A percentile compares a stretch with the other conserved stretches of the same genome.
Conservation (phyloP, 495 filamentous ascomycete species). For the Copromyces sp. region DNA sequence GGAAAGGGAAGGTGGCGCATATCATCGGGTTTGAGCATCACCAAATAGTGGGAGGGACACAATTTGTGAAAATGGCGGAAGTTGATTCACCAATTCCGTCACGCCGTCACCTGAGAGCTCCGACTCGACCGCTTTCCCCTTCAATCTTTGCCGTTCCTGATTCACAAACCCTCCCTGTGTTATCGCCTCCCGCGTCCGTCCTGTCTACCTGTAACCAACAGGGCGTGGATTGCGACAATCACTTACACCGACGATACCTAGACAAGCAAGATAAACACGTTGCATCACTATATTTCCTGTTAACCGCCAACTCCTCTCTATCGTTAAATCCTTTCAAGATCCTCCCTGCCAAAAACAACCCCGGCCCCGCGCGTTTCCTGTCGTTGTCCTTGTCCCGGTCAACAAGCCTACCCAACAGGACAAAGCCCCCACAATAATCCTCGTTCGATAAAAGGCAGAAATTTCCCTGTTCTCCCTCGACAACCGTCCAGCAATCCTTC, state of each 20-base stretch:
- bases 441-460: not conserved
- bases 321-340: not conserved
- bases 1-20: not conserved
- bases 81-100: not conserved
- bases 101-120: not conserved
- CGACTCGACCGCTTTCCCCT: not conserved
- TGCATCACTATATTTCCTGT: not conserved
- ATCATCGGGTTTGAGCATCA: not conserved
- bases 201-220: not conserved
- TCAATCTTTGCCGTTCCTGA: not conserved
- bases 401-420: not conserved
- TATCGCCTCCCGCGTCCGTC: not conserved
- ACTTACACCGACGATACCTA: not conserved
- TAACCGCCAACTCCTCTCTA: not conserved
- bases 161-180: not conserved
- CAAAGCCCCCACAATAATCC: not conserved
- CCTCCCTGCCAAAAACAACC: not conserved
- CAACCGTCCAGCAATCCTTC: not conserved
- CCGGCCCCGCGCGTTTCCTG: not conserved
- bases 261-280: not conserved
- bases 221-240: not conserved
- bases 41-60: not conserved
- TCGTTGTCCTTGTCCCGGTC: not conserved
- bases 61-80: not conserved
- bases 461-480: not conserved